Conservation (phyloP, 371 early-diverging fungal genomes). For the Mycotypha africana region DNA sequence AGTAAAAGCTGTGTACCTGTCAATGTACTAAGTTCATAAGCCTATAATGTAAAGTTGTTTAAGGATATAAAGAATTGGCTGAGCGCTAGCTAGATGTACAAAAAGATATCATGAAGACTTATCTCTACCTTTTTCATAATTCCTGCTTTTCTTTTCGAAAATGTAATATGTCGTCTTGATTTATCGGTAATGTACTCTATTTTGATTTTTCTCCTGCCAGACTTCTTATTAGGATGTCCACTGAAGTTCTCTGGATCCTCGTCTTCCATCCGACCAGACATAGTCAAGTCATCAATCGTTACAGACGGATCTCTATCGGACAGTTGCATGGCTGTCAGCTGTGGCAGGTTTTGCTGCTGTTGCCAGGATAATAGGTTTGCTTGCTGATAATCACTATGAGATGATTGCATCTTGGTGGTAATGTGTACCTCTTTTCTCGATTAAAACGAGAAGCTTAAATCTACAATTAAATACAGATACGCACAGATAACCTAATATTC, state of each 20-base stretch:
- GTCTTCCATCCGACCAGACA: slow-evolving; percentile 9
- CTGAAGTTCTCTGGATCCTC: slow-evolving; percentile 31
- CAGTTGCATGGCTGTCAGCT: no score
- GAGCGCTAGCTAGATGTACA: no score
- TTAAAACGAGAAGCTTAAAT: no score
- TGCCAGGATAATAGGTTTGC: no score
- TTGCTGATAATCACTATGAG: no score
- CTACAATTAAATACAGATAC: no score
- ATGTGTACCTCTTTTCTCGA: no score
- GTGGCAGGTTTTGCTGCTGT: slow-evolving; percentile 7
- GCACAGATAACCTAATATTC: no score
- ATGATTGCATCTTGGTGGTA: no score
- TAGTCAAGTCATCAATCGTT: slow-evolving; percentile 10
- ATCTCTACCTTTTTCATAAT: slow-evolving; percentile 90
- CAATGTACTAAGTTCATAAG: slow-evolving; percentile 90
- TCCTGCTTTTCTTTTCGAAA: slow-evolving; percentile 95
- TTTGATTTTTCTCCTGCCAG: slow-evolving; percentile 87
- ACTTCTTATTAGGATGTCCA: slow-evolving; percentile 46
- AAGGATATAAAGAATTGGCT: no score
- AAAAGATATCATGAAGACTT: no score
- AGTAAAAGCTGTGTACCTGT: slow-evolving; percentile 97
- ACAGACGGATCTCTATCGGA: not conserved
- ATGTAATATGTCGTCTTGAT: slow-evolving; percentile 90
- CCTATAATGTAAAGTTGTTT: no score
- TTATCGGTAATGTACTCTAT: slow-evolving; percentile 93